Percentiles rank a stretch among this genome's conserved stretches.
These are phyloP conservation scores for Kwoniella pini DNA, from an alignment of 768 basidiomycete species.

Conservation along the genomic window DNA sequence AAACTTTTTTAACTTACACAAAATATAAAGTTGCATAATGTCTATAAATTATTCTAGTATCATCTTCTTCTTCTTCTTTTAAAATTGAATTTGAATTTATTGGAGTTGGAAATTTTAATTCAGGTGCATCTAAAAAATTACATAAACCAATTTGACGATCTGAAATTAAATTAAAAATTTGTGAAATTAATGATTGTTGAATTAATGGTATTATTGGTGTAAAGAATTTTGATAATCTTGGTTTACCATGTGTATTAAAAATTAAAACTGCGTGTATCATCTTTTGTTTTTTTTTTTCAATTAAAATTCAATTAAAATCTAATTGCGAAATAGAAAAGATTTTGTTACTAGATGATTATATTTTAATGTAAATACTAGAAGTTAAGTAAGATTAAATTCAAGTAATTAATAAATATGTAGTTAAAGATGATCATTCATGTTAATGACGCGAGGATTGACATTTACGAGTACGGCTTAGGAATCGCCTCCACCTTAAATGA, in stretches of 20 bases:
- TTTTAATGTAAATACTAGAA: no score
- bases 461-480: no score
- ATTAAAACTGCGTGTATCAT: constrained; percentile 57
- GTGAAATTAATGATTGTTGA: constrained; percentile 64
- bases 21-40: constrained; percentile 97
- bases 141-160: constrained; percentile 79
- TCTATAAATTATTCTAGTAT: constrained; percentile 82
- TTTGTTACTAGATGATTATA: no score
- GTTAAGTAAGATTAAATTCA: no score
- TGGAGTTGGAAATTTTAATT: constrained; percentile 41
- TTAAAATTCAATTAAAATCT: no score
- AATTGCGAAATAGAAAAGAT: no score
- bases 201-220: constrained; percentile 46
- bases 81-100: constrained; percentile 4
- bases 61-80: constrained; percentile 43
- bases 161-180: constrained; percentile 86
- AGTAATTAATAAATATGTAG: no score
- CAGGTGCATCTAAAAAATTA: constrained; percentile 84
- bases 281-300: no score
- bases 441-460: no score
- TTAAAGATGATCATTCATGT: no score
- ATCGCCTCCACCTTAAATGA: no score
- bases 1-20: constrained; percentile 57
- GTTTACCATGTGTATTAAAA: constrained; percentile 88
- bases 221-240: constrained; percentile 56